phyloP scores from a whole-genome alignment of 2,329 filamentous ascomycete genomes.

The Cercospora citrullina region DNA sequence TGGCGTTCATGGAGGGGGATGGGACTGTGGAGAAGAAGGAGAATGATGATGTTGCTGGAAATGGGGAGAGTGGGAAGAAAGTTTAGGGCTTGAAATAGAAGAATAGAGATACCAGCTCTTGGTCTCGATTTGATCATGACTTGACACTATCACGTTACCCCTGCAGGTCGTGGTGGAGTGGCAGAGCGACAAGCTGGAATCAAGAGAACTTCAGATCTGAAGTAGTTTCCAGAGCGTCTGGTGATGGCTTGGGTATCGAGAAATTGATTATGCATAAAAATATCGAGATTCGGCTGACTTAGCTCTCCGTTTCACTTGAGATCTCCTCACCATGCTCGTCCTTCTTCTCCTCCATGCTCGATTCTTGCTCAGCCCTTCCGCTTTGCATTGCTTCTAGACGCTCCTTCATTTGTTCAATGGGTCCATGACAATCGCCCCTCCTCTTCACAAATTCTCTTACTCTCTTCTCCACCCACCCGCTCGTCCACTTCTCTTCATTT shows the following conservation, averaged over 20 bases:
- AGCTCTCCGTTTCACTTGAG: background rate
- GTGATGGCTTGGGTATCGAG: too few relatives aligned
- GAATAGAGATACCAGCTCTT: background rate
- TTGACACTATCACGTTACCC: too few relatives aligned
- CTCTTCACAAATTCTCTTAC: conserved; percentile 16
- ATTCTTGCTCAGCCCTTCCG: background rate
- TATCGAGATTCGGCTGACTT: background rate
- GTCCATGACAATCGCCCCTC: background rate
- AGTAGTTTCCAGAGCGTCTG: background rate
- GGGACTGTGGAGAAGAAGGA: conserved; percentile 9
- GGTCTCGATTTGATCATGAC: background rate
- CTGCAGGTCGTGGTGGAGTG: too few relatives aligned
- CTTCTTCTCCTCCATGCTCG: background rate
- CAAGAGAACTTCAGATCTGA: background rate
- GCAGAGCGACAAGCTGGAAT: background rate
- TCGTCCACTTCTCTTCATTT: conserved; percentile 12
- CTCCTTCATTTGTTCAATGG: background rate
- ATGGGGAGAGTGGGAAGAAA: conserved; percentile 22
- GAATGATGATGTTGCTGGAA: background rate
- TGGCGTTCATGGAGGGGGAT: conserved; percentile 40
- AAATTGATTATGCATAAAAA: background rate
- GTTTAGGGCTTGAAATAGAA: conserved; percentile 8
- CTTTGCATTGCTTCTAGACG: background rate
- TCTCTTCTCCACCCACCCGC: conserved; percentile 26
- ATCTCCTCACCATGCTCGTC: background rate